Evolutionary conservation across 1,139 yeast genomes (phyloP).

Genomic region (Nematodospora anomalae): DNA sequence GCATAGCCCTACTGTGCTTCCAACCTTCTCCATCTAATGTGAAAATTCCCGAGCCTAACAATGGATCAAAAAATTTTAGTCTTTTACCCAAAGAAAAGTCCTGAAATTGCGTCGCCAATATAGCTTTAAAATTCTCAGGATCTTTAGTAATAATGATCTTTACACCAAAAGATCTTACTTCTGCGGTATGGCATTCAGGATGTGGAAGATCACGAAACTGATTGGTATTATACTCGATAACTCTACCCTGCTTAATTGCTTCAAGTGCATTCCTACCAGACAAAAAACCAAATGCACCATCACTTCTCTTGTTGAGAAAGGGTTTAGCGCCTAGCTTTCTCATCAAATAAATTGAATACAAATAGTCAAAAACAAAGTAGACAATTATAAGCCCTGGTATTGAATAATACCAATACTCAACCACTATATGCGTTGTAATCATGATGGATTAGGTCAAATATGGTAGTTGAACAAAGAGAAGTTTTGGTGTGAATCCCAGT

Average conservation of each 20-base stretch:
- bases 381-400: conserved; percentile 1
- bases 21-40: conserved; percentile 55
- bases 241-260: conserved; percentile 16
- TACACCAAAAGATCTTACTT: conserved; percentile 21
- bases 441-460: not conserved
- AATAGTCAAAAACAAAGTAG: not conserved
- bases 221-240: conserved; percentile 10
- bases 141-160: conserved; percentile 20
- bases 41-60: conserved; percentile 56
- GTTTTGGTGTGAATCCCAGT: no score
- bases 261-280: conserved; percentile 15
- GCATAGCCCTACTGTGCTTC: conserved; percentile 55
- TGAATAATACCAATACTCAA: conserved; percentile 3
- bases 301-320: conserved; percentile 16
- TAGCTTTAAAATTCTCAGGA: conserved; percentile 35
- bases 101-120: conserved; percentile 42
- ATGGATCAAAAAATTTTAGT: conserved; percentile 36
- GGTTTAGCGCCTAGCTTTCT: conserved; percentile 20
- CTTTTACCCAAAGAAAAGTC: conserved; percentile 52
- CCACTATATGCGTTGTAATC: not conserved
- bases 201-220: conserved; percentile 11
- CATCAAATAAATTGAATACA: conserved; percentile 8
- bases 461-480: not conserved
- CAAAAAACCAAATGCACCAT: conserved; percentile 19
- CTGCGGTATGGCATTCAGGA: conserved; percentile 17